phyloP scores from a whole-genome alignment of 139 green algal species.

The Asterochloris sp. region DNA sequence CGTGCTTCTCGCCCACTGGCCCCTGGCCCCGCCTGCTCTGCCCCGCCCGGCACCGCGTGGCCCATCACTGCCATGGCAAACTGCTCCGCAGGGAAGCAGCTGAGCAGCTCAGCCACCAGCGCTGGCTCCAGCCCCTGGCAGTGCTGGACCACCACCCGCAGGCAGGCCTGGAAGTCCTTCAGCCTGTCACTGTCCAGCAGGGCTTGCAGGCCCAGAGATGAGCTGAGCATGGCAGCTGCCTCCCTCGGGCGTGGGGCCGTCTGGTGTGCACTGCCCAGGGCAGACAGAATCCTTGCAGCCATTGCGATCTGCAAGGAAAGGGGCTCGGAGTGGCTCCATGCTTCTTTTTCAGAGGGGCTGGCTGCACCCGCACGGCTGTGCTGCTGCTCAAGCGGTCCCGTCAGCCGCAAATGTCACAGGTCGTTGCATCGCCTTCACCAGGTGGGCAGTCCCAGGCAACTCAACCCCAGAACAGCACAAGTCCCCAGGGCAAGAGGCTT shows the following conservation, averaged over 20 bases:
- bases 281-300: slow-evolving; percentile 19
- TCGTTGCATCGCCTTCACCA: too few species aligned
- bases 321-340: too few species aligned
- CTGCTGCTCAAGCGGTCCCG: too few species aligned
- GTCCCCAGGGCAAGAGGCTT: too few species aligned
- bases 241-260: slow-evolving; percentile 19
- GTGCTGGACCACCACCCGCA: neutral
- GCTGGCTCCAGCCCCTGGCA: slow-evolving; percentile 9
- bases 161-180: slow-evolving; percentile 19
- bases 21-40: neutral
- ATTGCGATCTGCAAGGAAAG: neutral
- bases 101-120: slow-evolving; percentile 1
- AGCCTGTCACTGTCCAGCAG: slow-evolving; percentile 27
- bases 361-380: too few species aligned
- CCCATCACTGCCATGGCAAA: slow-evolving; percentile 6
- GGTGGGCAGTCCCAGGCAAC: too few species aligned
- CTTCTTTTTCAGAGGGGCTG: too few species aligned
- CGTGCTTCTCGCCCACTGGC: neutral
- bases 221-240: slow-evolving; percentile 24
- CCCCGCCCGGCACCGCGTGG: neutral
- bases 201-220: slow-evolving; percentile 24
- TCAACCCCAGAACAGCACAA: too few species aligned
- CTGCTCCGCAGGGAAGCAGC: slow-evolving; percentile 10
- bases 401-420: too few species aligned
- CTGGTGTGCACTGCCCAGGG: slow-evolving; percentile 10